Percentiles rank a stretch among this genome's conserved stretches.
Evolutionary conservation across 108 stramenopile genomes (phyloP).

Genomic region (Pseudonitzschia pungens): DNA sequence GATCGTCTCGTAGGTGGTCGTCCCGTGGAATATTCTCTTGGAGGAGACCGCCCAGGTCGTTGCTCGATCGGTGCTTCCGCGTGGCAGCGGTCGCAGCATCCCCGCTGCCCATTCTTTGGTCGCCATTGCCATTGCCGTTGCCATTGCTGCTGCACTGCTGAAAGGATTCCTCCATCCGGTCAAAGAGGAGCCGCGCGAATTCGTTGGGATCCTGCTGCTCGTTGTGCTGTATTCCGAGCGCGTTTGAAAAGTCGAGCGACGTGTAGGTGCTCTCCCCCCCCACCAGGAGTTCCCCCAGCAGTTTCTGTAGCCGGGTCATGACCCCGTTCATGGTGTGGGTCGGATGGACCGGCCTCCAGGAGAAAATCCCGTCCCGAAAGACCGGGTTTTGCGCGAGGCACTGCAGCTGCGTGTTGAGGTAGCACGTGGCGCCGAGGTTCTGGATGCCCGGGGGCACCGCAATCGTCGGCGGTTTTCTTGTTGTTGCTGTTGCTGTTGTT

Average conservation of each 20-base stretch:
- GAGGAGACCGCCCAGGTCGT: constrained; percentile 45
- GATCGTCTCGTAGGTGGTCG: constrained; percentile 55
- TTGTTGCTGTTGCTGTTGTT: no score
- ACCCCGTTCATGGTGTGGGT: constrained; percentile 59
- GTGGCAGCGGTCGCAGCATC: no score
- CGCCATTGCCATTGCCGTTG: constrained; percentile 1
- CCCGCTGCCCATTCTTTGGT: no score
- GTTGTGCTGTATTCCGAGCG: constrained; percentile 67
- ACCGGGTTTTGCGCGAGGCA: constrained; percentile 81
- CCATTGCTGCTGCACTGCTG: constrained; percentile 39
- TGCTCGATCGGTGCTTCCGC: neutral
- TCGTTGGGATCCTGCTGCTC: constrained; percentile 93
- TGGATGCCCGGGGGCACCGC: constrained; percentile 68
- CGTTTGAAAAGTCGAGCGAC: constrained; percentile 68
- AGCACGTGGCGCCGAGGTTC: constrained; percentile 90
- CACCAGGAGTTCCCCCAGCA: constrained; percentile 64
- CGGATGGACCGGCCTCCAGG: constrained; percentile 45
- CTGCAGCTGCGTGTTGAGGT: constrained; percentile 87
- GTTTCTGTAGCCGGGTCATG: constrained; percentile 54
- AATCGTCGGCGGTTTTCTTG: no score
- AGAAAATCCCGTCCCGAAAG: constrained; percentile 73
- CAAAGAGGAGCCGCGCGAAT: constrained; percentile 82
- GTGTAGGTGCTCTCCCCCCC: constrained; percentile 56
- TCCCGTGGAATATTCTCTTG: constrained; percentile 70
- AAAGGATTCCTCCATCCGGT: constrained; percentile 81